These are phyloP conservation scores for Glomus cerebriforme DNA, from an alignment of 192 early-diverging fungal species.

Conservation along the genomic window DNA sequence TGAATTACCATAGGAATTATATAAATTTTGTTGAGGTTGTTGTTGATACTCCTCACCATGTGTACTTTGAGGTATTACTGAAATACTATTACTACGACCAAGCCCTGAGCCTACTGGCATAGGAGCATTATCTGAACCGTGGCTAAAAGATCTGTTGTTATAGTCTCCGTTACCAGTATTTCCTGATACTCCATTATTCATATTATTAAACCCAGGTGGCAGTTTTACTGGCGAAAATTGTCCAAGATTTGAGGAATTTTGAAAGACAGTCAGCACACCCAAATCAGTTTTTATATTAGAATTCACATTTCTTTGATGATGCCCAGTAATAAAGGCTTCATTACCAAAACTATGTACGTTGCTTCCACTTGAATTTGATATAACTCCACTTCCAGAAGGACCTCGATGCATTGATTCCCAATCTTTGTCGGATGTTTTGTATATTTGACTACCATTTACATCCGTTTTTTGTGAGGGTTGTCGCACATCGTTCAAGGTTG, in stretches of 20 bases:
- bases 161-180: neutral
- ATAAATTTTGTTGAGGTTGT: neutral
- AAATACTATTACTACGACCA: constrained; percentile 29
- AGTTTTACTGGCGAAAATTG: constrained; percentile 14
- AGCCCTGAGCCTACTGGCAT: neutral
- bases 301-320: neutral
- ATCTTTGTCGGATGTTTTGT: constrained; percentile 10
- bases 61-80: constrained; percentile 25
- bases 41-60: neutral
- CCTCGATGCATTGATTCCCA: constrained; percentile 6
- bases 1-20: neutral
- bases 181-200: constrained; percentile 17
- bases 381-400: neutral
- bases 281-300: neutral
- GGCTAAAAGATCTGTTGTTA: neutral
- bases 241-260: constrained; percentile 13
- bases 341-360: neutral
- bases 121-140: neutral
- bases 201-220: constrained; percentile 23
- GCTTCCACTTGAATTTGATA: neutral
- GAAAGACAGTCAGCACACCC: neutral
- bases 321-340: neutral
- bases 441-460: neutral
- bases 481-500: constrained; percentile 1
- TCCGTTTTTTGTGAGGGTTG: neutral